These are phyloP conservation scores for Monocercomonoides exilis DNA, from an alignment of 78 protist genomes.

Conservation along the genomic window DNA sequence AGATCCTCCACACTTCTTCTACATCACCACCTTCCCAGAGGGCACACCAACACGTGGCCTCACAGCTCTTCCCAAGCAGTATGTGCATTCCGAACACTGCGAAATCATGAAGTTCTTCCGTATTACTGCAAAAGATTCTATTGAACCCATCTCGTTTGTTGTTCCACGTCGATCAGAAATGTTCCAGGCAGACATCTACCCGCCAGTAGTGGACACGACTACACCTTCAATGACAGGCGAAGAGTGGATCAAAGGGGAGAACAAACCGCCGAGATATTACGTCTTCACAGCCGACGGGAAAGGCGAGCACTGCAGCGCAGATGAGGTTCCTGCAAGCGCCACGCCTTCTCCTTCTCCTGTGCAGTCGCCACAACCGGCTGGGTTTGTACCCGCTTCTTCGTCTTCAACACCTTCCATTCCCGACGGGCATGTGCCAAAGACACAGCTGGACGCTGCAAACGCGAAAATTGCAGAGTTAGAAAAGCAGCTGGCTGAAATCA, in stretches of 20 bases:
- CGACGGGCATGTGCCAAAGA: no score
- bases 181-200: conserved; percentile 7
- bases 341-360: no score
- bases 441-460: no score
- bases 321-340: no score
- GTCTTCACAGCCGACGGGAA: background rate
- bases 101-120: background rate
- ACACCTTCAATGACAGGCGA: background rate
- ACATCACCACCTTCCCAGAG: conserved; percentile 1
- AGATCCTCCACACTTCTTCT: background rate
- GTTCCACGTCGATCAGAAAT: conserved; percentile 4
- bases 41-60: background rate
- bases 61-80: background rate
- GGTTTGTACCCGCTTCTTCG: no score
- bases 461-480: no score
- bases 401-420: no score
- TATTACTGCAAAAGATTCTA: background rate
- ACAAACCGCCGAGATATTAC: background rate
- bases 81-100: background rate
- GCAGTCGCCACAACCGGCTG: no score
- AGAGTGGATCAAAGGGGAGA: background rate
- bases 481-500: no score
- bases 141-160: background rate
- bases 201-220: background rate
- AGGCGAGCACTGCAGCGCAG: no score